Evolutionary conservation across 805 yeast genomes (phyloP).

Genomic region (Cyberlindnera mrakii): DNA sequence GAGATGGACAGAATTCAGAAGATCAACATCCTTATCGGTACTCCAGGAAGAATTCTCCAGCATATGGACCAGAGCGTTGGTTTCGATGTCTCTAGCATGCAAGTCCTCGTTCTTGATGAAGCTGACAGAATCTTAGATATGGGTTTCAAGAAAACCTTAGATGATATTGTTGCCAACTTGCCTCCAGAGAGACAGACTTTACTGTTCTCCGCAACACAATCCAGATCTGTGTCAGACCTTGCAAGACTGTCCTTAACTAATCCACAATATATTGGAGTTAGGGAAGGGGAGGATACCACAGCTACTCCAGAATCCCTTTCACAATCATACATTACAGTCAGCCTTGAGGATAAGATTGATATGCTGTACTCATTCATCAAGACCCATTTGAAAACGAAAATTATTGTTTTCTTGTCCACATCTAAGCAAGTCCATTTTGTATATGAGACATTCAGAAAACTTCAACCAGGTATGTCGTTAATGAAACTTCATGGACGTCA

Average conservation of each 20-base stretch:
- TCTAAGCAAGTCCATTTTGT: constrained; percentile 45
- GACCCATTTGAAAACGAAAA: constrained; percentile 78
- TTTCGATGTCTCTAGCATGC: constrained; percentile 54
- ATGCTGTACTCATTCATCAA: constrained; percentile 63
- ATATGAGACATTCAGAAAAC: constrained; percentile 23
- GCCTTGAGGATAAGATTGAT: constrained; percentile 77
- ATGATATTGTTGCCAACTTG: constrained; percentile 57
- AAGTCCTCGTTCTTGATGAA: constrained; percentile 83
- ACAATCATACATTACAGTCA: constrained; percentile 72
- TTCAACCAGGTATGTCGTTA: constrained; percentile 48
- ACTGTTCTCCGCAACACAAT: constrained; percentile 87
- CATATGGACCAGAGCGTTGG: constrained; percentile 59
- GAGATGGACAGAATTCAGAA: constrained; percentile 61
- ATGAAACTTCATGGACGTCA: constrained; percentile 77
- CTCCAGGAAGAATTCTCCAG: constrained; percentile 87
- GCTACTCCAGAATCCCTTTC: constrained; percentile 81
- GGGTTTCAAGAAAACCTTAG: constrained; percentile 67
- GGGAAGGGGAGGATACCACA: constrained; percentile 51
- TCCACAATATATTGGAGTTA: constrained; percentile 87
- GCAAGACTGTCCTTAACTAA: constrained; percentile 88
- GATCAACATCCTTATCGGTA: constrained; percentile 81
- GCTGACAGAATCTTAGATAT: constrained; percentile 85
- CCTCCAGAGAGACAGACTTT: constrained; percentile 94
- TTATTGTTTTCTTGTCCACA: constrained; percentile 72
- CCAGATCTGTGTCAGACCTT: constrained; percentile 76